Conservation (phyloP, 768 basidiomycete genomes). For the Roridomyces roridus region DNA sequence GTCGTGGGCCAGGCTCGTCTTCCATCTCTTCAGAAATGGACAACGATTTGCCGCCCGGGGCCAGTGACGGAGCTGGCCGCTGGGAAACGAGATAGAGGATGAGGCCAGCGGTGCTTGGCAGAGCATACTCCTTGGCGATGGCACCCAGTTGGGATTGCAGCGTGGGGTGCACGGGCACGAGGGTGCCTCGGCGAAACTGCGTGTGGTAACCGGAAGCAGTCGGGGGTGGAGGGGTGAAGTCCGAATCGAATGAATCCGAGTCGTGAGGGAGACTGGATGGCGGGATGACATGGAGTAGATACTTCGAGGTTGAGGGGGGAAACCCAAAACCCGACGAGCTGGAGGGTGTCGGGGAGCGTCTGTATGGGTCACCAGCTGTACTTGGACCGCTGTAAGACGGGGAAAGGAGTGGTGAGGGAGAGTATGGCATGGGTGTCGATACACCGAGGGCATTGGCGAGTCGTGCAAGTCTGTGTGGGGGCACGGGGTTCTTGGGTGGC, state of each 20-base stretch:
- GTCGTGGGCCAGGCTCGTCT: conserved; percentile 74
- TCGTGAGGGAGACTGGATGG: conserved; percentile 76
- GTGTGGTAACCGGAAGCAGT: conserved; percentile 78
- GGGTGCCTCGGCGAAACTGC: conserved; percentile 82
- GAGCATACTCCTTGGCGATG: conserved; percentile 92
- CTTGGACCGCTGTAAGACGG: conserved; percentile 42
- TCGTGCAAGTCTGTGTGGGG: conserved; percentile 80
- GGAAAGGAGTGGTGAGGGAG: conserved; percentile 36
- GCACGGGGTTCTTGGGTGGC: conserved; percentile 72
- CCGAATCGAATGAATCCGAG: conserved; percentile 47
- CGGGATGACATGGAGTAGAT: conserved; percentile 84
- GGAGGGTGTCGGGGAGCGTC: conserved; percentile 61
- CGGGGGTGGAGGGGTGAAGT: conserved; percentile 57
- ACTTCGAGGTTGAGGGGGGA: conserved; percentile 61
- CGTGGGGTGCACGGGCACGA: conserved; percentile 85
- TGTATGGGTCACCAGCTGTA: conserved; percentile 39
- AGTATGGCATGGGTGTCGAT: conserved; percentile 66
- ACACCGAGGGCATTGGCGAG: conserved; percentile 88
- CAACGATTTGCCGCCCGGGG: background rate
- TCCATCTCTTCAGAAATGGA: conserved; percentile 36
- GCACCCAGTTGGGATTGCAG: conserved; percentile 83
- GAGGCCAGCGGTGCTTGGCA: conserved; percentile 86
- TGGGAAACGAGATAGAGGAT: conserved; percentile 77
- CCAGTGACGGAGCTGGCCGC: too few relatives aligned
- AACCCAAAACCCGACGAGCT: conserved; percentile 49